A percentile compares a stretch with the other conserved stretches of the same genome.
phyloP scores from a whole-genome alignment of 2,329 filamentous ascomycete genomes.

The Pseudomassariella vexata region DNA sequence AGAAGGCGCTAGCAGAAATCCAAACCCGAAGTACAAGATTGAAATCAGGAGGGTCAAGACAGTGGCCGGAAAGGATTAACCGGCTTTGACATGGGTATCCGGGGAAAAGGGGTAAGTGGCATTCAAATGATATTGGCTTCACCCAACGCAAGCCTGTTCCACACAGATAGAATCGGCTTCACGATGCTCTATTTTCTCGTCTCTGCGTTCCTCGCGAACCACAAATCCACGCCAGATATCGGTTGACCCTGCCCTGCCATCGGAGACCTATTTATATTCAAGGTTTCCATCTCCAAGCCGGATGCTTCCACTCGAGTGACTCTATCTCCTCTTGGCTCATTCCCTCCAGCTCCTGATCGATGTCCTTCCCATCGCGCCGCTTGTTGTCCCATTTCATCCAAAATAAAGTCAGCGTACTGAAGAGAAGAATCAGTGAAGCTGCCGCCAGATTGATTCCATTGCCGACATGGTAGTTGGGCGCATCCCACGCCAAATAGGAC shows the following conservation, averaged over 20 bases:
- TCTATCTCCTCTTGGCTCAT: slow-evolving; percentile 42
- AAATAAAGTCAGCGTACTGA: slow-evolving; percentile 38
- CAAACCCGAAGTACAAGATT: slow-evolving; percentile 14
- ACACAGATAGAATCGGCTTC: too few species aligned
- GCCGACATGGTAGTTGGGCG: slow-evolving; percentile 62
- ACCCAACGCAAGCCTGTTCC: too few species aligned
- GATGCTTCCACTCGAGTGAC: slow-evolving; percentile 57
- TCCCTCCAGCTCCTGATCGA: slow-evolving; percentile 46
- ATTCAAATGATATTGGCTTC: too few species aligned
- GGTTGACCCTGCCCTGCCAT: background rate
- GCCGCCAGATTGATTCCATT: slow-evolving; percentile 65
- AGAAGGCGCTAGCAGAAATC: slow-evolving; percentile 9
- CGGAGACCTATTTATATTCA: slow-evolving; percentile 8
- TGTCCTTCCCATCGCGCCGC: slow-evolving; percentile 41
- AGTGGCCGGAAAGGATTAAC: background rate
- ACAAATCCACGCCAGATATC: too few species aligned
- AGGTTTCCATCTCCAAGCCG: slow-evolving; percentile 53
- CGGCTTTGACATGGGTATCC: too few species aligned
- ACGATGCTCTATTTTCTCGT: too few species aligned
- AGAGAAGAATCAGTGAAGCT: slow-evolving; percentile 43
- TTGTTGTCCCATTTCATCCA: slow-evolving; percentile 60
- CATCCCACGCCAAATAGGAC: slow-evolving; percentile 58
- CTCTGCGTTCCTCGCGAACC: too few species aligned
- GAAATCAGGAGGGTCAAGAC: slow-evolving; percentile 12
- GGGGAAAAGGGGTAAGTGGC: too few species aligned